A percentile compares a stretch with the other conserved stretches of the same genome.
Evolutionary conservation across 2,329 filamentous ascomycete species (phyloP).

Genomic region (Monosporascus sp.): DNA sequence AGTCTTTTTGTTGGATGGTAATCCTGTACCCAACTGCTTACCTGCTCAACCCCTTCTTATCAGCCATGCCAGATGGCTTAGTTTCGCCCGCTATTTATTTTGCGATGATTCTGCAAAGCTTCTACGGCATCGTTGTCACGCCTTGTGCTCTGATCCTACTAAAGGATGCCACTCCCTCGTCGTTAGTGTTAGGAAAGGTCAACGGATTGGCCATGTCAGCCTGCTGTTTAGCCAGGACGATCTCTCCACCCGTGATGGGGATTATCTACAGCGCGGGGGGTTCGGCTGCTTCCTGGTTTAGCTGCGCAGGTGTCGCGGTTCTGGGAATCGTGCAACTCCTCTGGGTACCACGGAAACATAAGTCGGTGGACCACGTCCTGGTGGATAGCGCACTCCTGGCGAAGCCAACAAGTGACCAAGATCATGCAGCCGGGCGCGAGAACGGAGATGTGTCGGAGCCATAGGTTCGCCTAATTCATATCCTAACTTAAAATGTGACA

Average conservation of each 20-base stretch:
- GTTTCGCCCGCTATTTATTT: slow-evolving; percentile 59
- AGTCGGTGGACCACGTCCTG: slow-evolving; percentile 9
- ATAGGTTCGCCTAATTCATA: no score
- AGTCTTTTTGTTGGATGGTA: slow-evolving; percentile 58
- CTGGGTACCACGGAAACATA: slow-evolving; percentile 25
- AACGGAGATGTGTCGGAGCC: no score
- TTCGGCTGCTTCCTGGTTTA: slow-evolving; percentile 36
- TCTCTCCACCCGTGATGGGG: slow-evolving; percentile 64
- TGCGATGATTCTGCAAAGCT: slow-evolving; percentile 60
- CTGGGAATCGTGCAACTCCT: slow-evolving; percentile 24
- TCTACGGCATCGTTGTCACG: slow-evolving; percentile 63
- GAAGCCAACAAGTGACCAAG: slow-evolving; percentile 5
- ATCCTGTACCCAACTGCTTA: slow-evolving; percentile 62
- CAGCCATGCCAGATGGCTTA: slow-evolving; percentile 46
- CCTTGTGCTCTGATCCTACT: slow-evolving; percentile 65
- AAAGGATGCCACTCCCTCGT: slow-evolving; percentile 63
- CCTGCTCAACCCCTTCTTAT: slow-evolving; percentile 63
- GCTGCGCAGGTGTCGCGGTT: slow-evolving; percentile 25
- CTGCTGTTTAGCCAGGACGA: slow-evolving; percentile 64
- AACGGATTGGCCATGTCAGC: slow-evolving; percentile 68
- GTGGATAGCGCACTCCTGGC: slow-evolving; percentile 8
- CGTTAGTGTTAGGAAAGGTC: slow-evolving; percentile 60
- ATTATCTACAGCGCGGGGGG: slow-evolving; percentile 59
- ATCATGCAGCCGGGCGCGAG: no score
- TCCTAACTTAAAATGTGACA: no score